Percentiles rank a stretch among this genome's conserved stretches.
Conservation (phyloP, 2,329 filamentous ascomycete genomes). For the Pestalotiopsis sp. region DNA sequence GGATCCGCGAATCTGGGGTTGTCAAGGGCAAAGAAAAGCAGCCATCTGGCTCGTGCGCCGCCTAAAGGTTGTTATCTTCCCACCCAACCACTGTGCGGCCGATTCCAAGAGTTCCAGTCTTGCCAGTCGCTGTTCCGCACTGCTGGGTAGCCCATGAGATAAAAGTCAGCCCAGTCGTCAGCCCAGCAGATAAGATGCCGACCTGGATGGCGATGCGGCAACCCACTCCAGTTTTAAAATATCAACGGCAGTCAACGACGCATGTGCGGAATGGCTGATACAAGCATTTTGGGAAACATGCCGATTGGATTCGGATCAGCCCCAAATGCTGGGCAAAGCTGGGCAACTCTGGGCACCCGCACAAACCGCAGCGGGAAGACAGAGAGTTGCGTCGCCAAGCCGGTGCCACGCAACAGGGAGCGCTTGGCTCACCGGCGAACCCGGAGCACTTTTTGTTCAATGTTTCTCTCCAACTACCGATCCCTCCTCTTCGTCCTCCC, state of each 20-base stretch:
- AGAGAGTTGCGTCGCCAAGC: background rate
- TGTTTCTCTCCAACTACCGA: background rate
- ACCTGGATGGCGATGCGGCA: no score
- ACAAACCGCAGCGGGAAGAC: background rate
- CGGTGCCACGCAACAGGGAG: background rate
- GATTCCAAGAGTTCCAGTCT: background rate
- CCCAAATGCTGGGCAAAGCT: background rate
- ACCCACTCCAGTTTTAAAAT: background rate
- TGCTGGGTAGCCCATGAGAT: background rate
- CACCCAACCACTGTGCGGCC: background rate
- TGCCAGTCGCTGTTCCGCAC: background rate
- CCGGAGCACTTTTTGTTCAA: background rate
- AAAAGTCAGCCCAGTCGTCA: background rate
- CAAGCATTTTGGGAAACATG: background rate
- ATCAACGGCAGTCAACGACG: background rate
- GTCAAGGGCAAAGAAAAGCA: background rate
- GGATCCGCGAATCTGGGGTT: constrained; percentile 4
- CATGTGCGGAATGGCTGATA: background rate
- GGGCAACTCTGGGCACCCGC: background rate
- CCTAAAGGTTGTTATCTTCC: background rate
- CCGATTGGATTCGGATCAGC: background rate
- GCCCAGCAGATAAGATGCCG: background rate
- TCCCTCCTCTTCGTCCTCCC: background rate
- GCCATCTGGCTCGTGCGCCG: background rate
- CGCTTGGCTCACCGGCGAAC: background rate